A percentile compares a stretch with the other conserved stretches of the same genome.
phyloP scores from a whole-genome alignment of 2,329 filamentous ascomycete species.

The Aspergillus costaricaensis region DNA sequence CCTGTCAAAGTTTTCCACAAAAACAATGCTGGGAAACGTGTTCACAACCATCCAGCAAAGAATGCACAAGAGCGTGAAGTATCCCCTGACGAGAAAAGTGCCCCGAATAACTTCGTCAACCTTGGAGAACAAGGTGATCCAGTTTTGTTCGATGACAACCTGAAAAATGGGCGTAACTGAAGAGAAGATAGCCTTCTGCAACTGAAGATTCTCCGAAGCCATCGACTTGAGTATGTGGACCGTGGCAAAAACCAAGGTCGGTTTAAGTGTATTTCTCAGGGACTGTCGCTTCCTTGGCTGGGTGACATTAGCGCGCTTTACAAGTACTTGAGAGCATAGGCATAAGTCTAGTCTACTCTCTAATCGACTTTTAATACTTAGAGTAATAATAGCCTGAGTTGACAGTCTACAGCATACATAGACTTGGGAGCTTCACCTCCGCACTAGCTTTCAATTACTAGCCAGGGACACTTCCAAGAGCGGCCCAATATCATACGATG shows the following conservation, averaged over 20 bases:
- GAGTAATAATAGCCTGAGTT: too few species aligned
- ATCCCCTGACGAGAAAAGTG: conserved; percentile 66
- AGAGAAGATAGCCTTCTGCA: not conserved
- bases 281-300: not conserved
- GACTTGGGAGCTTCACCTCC: not conserved
- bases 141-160: conserved; percentile 69
- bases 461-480: too few species aligned
- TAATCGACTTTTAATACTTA: too few species aligned
- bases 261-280: not conserved
- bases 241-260: not conserved
- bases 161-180: conserved; percentile 40
- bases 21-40: conserved; percentile 57
- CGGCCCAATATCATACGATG: too few species aligned
- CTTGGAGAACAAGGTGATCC: conserved; percentile 87
- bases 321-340: not conserved
- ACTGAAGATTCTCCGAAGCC: not conserved
- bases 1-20: conserved; percentile 75
- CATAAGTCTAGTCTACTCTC: not conserved
- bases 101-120: conserved; percentile 75
- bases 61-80: conserved; percentile 52
- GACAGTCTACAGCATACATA: not conserved
- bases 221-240: not conserved
- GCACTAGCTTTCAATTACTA: too few species aligned
- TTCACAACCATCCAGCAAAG: conserved; percentile 46
- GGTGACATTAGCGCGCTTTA: not conserved